A percentile compares a stretch with the other conserved stretches of the same genome.
Evolutionary conservation across 2,329 filamentous ascomycete species (phyloP).

Genomic region (Ambrosiella cleistominuta): DNA sequence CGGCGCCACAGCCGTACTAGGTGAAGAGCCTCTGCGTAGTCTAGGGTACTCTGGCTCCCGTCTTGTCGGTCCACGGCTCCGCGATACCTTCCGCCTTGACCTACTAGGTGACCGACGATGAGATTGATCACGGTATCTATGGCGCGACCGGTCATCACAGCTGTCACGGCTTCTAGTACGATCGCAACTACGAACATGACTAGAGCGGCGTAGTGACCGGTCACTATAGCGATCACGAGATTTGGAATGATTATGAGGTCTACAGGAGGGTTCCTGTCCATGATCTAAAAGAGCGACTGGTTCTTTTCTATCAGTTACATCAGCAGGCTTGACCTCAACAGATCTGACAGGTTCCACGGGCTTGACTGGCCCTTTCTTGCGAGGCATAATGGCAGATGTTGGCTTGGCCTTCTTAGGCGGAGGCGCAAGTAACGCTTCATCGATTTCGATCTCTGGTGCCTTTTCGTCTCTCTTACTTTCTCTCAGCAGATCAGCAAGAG

Average conservation of each 20-base stretch:
- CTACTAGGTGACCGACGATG: conserved; percentile 19
- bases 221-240: neutral
- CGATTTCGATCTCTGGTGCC: conserved; percentile 38
- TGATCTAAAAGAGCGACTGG: neutral
- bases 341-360: conserved; percentile 21
- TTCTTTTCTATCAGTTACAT: conserved; percentile 14
- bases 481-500: conserved; percentile 39
- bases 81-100: conserved; percentile 15
- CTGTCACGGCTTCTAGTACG: conserved; percentile 20
- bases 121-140: neutral
- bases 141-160: neutral
- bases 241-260: neutral
- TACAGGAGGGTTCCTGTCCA: neutral
- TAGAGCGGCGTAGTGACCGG: neutral
- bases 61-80: conserved; percentile 18
- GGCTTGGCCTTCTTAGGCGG: conserved; percentile 31
- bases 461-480: conserved; percentile 36
- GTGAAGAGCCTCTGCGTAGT: conserved; percentile 28
- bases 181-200: neutral
- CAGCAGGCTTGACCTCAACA: conserved; percentile 18
- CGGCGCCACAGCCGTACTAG: conserved; percentile 21
- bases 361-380: conserved; percentile 22
- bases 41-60: conserved; percentile 13
- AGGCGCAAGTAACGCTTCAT: conserved; percentile 37
- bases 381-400: conserved; percentile 41